Percentiles rank a stretch among this genome's conserved stretches.
These are phyloP conservation scores for Pythium utonaiense DNA, from an alignment of 352 stramenopile species.

Conservation along the genomic window DNA sequence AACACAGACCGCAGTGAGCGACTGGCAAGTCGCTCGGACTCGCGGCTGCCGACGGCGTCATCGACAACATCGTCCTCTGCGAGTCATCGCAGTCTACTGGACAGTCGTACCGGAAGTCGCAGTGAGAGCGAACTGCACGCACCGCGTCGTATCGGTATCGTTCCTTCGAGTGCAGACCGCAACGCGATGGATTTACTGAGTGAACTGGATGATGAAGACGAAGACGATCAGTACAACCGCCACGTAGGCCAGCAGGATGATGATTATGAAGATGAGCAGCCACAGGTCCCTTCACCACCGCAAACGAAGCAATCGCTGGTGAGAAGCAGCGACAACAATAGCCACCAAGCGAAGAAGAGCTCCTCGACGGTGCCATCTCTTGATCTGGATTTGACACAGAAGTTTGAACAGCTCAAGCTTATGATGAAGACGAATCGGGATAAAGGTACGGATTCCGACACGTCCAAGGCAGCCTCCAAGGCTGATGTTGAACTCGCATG, in stretches of 20 bases:
- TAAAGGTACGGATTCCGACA: background rate
- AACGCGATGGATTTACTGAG: conserved; percentile 53
- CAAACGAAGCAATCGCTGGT: background rate
- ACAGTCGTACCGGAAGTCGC: conserved; percentile 28
- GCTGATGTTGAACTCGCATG: conserved; percentile 7
- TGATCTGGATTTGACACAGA: conserved; percentile 44
- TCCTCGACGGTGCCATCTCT: conserved; percentile 14
- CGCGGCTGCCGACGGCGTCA: conserved; percentile 19
- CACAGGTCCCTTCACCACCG: background rate
- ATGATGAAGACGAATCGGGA: conserved; percentile 53
- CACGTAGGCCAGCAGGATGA: background rate
- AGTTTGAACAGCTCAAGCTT: conserved; percentile 63
- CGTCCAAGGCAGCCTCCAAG: background rate
- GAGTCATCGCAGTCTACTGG: conserved; percentile 10
- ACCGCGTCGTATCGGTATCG: conserved; percentile 31
- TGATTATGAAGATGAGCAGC: background rate
- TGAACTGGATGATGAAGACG: conserved; percentile 30
- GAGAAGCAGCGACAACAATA: background rate
- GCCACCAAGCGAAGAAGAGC: background rate
- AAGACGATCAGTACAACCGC: background rate
- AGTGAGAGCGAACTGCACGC: conserved; percentile 67
- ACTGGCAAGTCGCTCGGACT: conserved; percentile 28
- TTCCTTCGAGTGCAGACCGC: conserved; percentile 54
- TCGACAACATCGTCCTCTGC: conserved; percentile 13
- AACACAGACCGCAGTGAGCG: conserved; percentile 28